Evolutionary conservation across 2,329 filamentous ascomycete genomes (phyloP), one percentile per base, ranked within the genome.

Genomic region (Pseudocercospora musae): DNA sequence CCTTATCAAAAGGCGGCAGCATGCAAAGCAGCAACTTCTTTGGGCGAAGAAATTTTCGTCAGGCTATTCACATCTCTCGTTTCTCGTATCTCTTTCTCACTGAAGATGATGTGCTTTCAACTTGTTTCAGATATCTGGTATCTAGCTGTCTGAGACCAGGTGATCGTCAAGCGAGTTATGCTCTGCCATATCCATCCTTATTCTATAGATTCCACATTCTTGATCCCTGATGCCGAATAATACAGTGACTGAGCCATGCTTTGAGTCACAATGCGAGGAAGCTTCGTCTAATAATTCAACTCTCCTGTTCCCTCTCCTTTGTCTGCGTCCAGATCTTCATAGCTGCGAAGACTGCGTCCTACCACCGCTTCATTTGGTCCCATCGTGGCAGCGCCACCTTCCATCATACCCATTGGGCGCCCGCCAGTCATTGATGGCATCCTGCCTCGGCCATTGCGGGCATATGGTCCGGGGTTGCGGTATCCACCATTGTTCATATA

Each of bases 271-370:
- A 18, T 40, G 23, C 48, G 25, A 29, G 25, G 11, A n/a, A 29
- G 23, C 48, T 52, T n/a, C 37, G 13, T 40, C 46, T 84, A 98
- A 74, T 98, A 98, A 78, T 98, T 96, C 72, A 98, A 80, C 79
- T 97, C 94, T 27, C 91, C 90, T 44, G 89, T 87, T 44, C 89
- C 91, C 57, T 77, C 76, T 42, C 77, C 78, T 48, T 71, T 68
- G 57, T 79, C 80, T n/a, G 96, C 94, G 79, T 99, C 95, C 23
- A 99, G 81, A 74, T 99, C 95, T 77, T 99, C 96, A 74, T 99
- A 99, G 76, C 92, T 97, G 84, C 96, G 96, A 68, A 99, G 80
- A 64, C 91, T 96, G 61, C 95, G 87, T 4, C 95, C 95, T 69
- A 96, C 91, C 0, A 96, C 92, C 10, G 95, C 94, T 77, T 98